These are phyloP conservation scores for Kuraishia piskuri DNA, from an alignment of 805 yeast species.

Conservation along the genomic window DNA sequence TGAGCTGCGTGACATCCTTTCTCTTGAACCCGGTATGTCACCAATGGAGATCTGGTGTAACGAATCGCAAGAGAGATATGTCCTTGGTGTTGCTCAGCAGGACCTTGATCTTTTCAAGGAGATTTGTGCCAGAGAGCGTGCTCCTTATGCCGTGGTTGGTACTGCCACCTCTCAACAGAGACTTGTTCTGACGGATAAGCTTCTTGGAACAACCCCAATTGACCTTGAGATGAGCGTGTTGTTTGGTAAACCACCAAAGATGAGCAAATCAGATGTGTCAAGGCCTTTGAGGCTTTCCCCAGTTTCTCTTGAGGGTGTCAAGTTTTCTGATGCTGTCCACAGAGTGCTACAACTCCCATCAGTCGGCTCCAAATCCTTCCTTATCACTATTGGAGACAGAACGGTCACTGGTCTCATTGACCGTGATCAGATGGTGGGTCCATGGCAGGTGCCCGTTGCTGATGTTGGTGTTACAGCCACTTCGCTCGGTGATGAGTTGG, in stretches of 20 bases:
- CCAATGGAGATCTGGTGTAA: conserved; percentile 99
- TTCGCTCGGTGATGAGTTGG: conserved; percentile 65
- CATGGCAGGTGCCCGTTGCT: conserved; percentile 99
- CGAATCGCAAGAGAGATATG: conserved; percentile 98
- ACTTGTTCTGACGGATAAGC: conserved; percentile 69
- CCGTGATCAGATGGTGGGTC: conserved; percentile 98
- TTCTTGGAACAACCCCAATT: conserved; percentile 78
- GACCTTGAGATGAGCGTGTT: conserved; percentile 92
- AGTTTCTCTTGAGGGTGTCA: conserved; percentile 21
- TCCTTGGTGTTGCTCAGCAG: conserved; percentile 79
- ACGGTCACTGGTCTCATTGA: conserved; percentile 95
- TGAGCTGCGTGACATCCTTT: conserved; percentile 83
- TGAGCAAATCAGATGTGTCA: conserved; percentile 70
- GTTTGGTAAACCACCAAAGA: conserved; percentile 95
- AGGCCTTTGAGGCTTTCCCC: conserved; percentile 44
- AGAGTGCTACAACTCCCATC: conserved; percentile 86
- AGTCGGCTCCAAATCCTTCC: conserved; percentile 90
- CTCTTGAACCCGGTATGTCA: conserved; percentile 95
- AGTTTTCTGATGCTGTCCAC: conserved; percentile 56
- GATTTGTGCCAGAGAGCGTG: conserved; percentile 91
- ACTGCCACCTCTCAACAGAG: conserved; percentile 83
- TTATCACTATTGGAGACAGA: conserved; percentile 97
- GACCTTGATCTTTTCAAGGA: conserved; percentile 63
- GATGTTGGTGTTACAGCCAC: conserved; percentile 96
- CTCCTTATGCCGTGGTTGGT: conserved; percentile 94